Conservation (phyloP, 2,329 filamentous ascomycete species). For the Cercospora sp. region DNA sequence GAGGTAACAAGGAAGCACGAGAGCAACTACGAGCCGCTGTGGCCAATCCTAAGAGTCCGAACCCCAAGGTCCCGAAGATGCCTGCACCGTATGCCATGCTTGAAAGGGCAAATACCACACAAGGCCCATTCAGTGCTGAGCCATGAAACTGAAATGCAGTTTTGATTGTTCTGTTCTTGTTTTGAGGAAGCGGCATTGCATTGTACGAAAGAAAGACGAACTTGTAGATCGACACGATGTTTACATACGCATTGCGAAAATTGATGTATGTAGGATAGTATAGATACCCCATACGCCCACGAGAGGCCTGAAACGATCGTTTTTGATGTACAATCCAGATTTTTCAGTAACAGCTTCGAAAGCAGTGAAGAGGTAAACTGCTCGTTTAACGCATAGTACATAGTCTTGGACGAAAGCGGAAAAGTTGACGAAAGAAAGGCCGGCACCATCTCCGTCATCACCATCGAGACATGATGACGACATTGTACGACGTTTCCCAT, state of each 20-base stretch:
- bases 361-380: background rate
- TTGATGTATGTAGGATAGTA: slow-evolving; percentile 2
- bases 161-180: background rate
- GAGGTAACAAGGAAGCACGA: slow-evolving; percentile 40
- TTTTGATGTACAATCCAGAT: background rate
- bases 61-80: slow-evolving; percentile 52
- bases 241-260: background rate
- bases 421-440: background rate
- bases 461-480: background rate
- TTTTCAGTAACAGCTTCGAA: too few relatives aligned
- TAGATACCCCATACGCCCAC: background rate
- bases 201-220: background rate
- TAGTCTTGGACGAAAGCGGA: background rate
- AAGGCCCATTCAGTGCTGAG: slow-evolving; percentile 39
- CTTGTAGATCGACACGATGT: background rate
- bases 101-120: slow-evolving; percentile 13
- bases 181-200: background rate
- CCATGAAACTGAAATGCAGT: slow-evolving; percentile 23
- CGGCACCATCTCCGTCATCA: background rate
- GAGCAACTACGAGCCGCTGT: slow-evolving; percentile 41
- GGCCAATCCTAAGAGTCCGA: slow-evolving; percentile 44
- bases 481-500: background rate
- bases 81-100: slow-evolving; percentile 43
- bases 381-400: background rate
- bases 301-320: background rate